Evolutionary conservation across 2,329 filamentous ascomycete genomes (phyloP).

Genomic region (Beauveria sp.): DNA sequence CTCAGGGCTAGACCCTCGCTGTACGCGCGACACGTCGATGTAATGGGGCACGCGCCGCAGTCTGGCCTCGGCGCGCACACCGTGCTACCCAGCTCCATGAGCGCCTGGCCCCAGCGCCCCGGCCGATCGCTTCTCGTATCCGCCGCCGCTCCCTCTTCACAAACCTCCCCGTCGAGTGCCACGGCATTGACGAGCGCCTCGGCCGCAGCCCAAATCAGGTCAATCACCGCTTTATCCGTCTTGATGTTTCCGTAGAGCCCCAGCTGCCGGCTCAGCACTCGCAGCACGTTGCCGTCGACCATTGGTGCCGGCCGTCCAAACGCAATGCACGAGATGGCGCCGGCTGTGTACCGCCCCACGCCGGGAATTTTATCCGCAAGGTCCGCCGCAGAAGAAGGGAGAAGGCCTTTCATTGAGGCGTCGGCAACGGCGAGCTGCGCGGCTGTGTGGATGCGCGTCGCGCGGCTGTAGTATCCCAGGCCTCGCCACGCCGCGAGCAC

Average conservation of each 20-base stretch:
- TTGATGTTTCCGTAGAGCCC: slow-evolving; percentile 51
- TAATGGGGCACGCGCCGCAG: slow-evolving; percentile 45
- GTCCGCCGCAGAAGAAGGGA: slow-evolving; percentile 39
- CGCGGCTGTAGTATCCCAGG: slow-evolving; percentile 58
- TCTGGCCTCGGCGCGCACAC: slow-evolving; percentile 53
- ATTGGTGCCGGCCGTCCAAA: slow-evolving; percentile 52
- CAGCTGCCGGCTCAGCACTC: slow-evolving; percentile 53
- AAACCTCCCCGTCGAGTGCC: slow-evolving; percentile 22
- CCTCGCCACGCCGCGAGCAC: slow-evolving; percentile 53
- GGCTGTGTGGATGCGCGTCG: slow-evolving; percentile 50
- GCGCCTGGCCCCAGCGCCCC: slow-evolving; percentile 54
- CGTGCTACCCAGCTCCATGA: slow-evolving; percentile 60
- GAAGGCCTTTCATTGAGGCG: slow-evolving; percentile 32
- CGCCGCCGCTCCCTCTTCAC: slow-evolving; percentile 14
- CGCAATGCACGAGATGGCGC: slow-evolving; percentile 54
- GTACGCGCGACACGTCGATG: slow-evolving; percentile 42
- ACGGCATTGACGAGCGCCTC: slow-evolving; percentile 46
- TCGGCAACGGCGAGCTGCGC: slow-evolving; percentile 43
- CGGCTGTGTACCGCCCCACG: slow-evolving; percentile 55
- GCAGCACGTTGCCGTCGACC: slow-evolving; percentile 56
- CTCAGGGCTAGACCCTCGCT: slow-evolving; percentile 34
- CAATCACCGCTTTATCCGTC: slow-evolving; percentile 42
- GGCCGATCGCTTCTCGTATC: slow-evolving; percentile 39
- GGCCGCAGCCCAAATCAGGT: slow-evolving; percentile 51
- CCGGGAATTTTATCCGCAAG: slow-evolving; percentile 47